Evolutionary conservation across 2,329 filamentous ascomycete genomes (phyloP), one percentile per base, ranked within the genome.

Genomic region (Ciborinia camelliae): DNA sequence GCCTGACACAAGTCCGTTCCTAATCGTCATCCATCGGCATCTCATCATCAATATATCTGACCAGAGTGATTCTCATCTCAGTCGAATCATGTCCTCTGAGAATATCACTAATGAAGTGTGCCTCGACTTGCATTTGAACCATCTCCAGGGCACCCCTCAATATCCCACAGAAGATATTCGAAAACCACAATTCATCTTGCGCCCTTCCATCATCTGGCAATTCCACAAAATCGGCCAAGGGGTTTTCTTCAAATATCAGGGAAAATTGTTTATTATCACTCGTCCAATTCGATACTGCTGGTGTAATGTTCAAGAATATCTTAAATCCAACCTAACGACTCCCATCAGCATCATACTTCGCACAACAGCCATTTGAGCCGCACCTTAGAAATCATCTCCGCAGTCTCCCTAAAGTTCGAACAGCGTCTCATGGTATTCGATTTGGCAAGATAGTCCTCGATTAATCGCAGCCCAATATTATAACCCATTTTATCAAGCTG

Each of bases 401-500:
- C 94, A 8, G 95, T 98, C 77, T 99, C 95, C 66, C 91, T 86
- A 75, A 99, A 97, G 79, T 95, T 98, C 71, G 86, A 84, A 78
- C 95, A 99, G 69, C 92, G 85, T 71, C 92, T 91, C 84, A 89
- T 89, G 2, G 90, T 92, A 72, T 92, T 94, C 6, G 92, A 95
- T 78, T 97, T 98, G 73, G 95, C 95, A 23, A 99, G 86, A 74
- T 97, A 99, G 79, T 99, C 95, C 73, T 99, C 95, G 71, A 99
- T 97, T 70, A 99, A 80, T 45, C 95, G 90, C 74, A 98, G 83
- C 35, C 95, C 95, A 69, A 99, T 99, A 74, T 98, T 98, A 80
- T 98, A 97, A 63, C 95, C 95, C 95, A 99, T 99, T 80, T 94
- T 96, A 76, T 99, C 95, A 52, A 99, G 84, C 77, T 99, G 95